These are phyloP conservation scores for Telfairia occidentalis DNA, from an alignment of 331 rosid species.

Conservation along the genomic window DNA sequence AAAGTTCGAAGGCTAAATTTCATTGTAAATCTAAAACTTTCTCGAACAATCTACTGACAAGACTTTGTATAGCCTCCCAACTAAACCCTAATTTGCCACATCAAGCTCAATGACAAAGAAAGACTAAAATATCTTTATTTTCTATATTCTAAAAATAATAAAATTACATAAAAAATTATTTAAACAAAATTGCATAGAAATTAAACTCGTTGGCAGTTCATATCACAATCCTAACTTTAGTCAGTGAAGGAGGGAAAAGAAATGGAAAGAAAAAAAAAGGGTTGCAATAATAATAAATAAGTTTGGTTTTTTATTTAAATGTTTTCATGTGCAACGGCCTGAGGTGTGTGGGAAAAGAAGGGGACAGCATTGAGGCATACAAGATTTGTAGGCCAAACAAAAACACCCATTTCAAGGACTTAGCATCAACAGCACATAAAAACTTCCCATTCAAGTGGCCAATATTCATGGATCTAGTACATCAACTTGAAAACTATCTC, in stretches of 20 bases:
- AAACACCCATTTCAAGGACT: constrained; percentile 6
- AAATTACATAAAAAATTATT: no score
- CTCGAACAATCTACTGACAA: no score
- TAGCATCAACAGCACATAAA: background rate
- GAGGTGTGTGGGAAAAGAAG: constrained; percentile 6
- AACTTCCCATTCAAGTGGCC: background rate
- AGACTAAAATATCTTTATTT: no score
- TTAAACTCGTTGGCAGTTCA: no score
- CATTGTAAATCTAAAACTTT: no score
- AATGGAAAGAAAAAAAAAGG: background rate
- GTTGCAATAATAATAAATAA: background rate
- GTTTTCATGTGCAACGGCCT: constrained; percentile 14
- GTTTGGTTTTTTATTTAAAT: background rate
- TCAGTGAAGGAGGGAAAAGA: background rate
- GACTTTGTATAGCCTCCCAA: no score
- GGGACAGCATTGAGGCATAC: background rate
- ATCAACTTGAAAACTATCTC: background rate
- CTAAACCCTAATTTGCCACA: no score
- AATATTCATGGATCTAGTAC: background rate
- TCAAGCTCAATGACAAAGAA: no score
- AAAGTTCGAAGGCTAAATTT: no score
- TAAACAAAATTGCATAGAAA: no score
- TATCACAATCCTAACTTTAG: background rate
- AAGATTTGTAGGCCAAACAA: constrained; percentile 16
- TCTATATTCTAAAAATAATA: no score